Conservation (phyloP, 2,329 filamentous ascomycete species). For the Chrysoporthe deuterocubensis region DNA sequence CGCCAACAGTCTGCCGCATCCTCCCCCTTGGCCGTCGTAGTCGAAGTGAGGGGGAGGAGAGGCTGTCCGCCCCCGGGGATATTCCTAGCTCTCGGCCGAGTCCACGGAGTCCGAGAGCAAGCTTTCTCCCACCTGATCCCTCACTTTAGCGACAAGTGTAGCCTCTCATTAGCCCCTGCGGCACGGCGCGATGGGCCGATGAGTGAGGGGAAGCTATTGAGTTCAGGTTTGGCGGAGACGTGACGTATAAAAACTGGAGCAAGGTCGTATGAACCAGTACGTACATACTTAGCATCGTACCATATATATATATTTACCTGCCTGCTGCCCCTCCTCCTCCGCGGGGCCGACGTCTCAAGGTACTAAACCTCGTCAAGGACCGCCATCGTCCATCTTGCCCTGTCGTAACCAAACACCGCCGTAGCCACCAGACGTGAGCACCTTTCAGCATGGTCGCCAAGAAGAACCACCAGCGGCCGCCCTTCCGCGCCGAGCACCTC, state of each 20-base stretch:
- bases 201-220: background rate
- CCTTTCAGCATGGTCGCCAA: constrained; percentile 15
- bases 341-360: background rate
- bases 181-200: background rate
- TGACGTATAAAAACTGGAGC: constrained; percentile 4
- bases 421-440: no score
- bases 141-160: background rate
- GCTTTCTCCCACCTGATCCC: background rate
- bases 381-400: background rate
- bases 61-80: background rate
- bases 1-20: background rate
- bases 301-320: background rate
- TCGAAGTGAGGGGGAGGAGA: background rate
- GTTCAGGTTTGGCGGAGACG: background rate
- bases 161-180: background rate
- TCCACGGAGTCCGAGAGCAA: background rate
- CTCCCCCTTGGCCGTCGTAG: background rate
- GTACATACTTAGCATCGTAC: background rate
- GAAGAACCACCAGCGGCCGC: constrained; percentile 42
- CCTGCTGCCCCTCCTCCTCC: background rate
- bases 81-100: background rate
- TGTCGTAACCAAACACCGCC: no score
- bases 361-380: background rate
- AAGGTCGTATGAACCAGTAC: background rate
- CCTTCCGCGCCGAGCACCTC: constrained; percentile 77